Evolutionary conservation across 192 early-diverging fungal species (phyloP), one percentile per base, ranked within the genome.

Genomic region (Spinellus fusiger): DNA sequence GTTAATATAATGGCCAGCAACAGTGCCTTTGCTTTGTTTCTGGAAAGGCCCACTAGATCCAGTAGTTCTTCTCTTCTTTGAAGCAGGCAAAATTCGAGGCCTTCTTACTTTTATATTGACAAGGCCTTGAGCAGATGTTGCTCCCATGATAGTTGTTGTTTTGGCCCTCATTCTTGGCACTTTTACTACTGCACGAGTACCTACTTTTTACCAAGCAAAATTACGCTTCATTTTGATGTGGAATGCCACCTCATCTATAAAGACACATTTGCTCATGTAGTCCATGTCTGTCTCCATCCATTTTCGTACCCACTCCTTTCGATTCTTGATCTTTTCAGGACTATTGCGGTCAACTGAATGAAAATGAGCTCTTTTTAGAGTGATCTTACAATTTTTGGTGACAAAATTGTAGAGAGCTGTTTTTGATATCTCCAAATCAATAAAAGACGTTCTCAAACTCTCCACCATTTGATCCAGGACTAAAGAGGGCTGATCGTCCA

Each of bases 241-340:
- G 32, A 56, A 64, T 5, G 27, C 29, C 6, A 56, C n/a, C 38
- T 65, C 64, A 40, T 65, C 54, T 28, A 65, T 23, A 29, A 65
- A 65, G 26, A 65, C 49, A 57, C 64, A 65, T 9, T 65, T 65
- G 10, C 22, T 65, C 1, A 20, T 35, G 33, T 48, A 56, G 15
- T 57, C 52, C 46, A 65, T 51, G 20, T 58, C 56, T 9, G 56
- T 57, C 16, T 32, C 29, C 37, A 49, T 35, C 63, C 63, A 65
- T 10, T 57, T 49, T 7, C 12, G 32, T 28, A 57, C 23, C 54
- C 63, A 57, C 5, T 49, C 63, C 15, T 56, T 20, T 10, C 63
- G 20, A 38, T 23, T 20, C 10, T 61, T 25, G 32, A 61, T 61
- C 15, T 52, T 61, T 38, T 61, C 58, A 32, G 28, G 28, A 16